A percentile compares a stretch with the other conserved stretches of the same genome.
Conservation (phyloP, 2,329 filamentous ascomycete species). For the Chalaropsis ovoidea region DNA sequence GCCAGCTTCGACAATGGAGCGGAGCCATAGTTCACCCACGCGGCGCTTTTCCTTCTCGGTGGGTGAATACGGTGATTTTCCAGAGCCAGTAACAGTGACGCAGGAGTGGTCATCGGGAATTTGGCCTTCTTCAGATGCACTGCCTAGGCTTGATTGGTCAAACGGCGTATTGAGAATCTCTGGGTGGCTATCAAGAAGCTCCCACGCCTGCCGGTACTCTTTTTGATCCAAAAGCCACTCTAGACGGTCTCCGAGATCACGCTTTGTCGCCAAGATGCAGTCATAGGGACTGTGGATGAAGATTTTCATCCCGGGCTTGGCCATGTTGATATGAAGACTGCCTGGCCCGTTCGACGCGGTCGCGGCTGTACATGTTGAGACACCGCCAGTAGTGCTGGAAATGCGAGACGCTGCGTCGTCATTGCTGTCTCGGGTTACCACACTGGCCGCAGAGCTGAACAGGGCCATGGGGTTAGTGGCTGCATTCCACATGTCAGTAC, state of each 20-base stretch:
- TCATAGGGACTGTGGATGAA: constrained; percentile 96
- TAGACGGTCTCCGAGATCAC: constrained; percentile 77
- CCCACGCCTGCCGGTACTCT: constrained; percentile 78
- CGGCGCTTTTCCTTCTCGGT: constrained; percentile 79
- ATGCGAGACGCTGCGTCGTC: constrained; percentile 44
- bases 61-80: constrained; percentile 43
- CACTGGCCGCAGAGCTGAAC: constrained; percentile 77
- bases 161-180: constrained; percentile 48
- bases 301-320: constrained; percentile 56
- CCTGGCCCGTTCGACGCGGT: constrained; percentile 31
- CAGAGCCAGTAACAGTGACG: constrained; percentile 27
- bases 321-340: constrained; percentile 42
- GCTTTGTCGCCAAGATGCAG: constrained; percentile 81
- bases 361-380: constrained; percentile 24
- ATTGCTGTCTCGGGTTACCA: constrained; percentile 51
- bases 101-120: constrained; percentile 46
- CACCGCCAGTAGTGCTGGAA: constrained; percentile 31
- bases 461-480: constrained; percentile 78
- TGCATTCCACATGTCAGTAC: constrained; percentile 77
- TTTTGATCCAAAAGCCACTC: constrained; percentile 74
- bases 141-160: constrained; percentile 44
- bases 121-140: constrained; percentile 38
- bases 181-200: constrained; percentile 77
- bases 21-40: constrained; percentile 88
- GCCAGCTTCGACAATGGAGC: constrained; percentile 64